Evolutionary conservation across 257 asterid genomes (phyloP).

Genomic region (Solanum etuberosum): DNA sequence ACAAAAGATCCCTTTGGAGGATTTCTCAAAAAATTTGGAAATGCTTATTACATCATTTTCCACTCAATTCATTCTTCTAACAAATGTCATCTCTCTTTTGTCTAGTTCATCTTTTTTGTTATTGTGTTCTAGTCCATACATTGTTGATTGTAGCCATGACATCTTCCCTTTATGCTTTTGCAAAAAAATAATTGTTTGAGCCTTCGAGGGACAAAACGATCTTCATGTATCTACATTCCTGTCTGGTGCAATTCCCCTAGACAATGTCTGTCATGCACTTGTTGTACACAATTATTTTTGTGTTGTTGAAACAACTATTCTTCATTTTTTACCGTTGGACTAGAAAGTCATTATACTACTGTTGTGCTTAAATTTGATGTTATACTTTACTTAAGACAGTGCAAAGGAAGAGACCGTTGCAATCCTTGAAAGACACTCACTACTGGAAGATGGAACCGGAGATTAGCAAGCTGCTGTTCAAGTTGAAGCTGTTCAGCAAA

Average conservation of each 20-base stretch:
- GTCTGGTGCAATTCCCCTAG: background rate
- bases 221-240: background rate
- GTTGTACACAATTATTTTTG: background rate
- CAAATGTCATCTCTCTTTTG: background rate
- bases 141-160: background rate
- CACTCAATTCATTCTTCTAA: background rate
- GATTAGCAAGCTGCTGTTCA: background rate
- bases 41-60: background rate
- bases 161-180: background rate
- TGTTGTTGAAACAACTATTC: background rate
- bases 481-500: background rate
- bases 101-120: background rate
- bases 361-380: background rate
- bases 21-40: background rate
- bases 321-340: background rate
- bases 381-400: slow-evolving; percentile 13
- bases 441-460: slow-evolving; percentile 30
- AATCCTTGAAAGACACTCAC: slow-evolving; percentile 39
- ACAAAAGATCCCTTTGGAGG: background rate
- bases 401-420: slow-evolving; percentile 55
- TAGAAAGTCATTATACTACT: background rate
- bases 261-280: background rate
- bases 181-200: background rate
- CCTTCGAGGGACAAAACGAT: background rate
- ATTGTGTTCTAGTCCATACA: background rate